Conservation (phyloP, 129 eudicot genomes). For the Arctium lappa region DNA sequence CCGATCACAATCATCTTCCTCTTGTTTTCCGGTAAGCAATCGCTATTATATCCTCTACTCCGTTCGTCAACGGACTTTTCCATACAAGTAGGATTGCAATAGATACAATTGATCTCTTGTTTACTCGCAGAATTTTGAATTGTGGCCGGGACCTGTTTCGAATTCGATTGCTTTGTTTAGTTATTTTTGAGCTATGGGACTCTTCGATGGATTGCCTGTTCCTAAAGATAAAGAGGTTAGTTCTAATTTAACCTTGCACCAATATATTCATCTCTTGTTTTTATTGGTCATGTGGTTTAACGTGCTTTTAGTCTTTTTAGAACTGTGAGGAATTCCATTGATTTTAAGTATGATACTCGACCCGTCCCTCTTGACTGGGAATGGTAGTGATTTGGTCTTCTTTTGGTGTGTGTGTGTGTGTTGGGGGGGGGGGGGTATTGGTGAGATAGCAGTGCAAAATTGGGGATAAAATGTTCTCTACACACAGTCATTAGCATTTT, state of each 20-base stretch:
- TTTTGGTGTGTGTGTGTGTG: not conserved
- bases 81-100: constrained; percentile 15
- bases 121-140: constrained; percentile 31
- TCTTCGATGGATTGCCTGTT: constrained; percentile 85
- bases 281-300: not conserved
- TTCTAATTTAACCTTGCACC: not conserved
- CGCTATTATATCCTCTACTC: constrained; percentile 6
- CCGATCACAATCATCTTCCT: constrained; percentile 24
- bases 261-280: not conserved
- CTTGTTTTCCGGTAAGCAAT: constrained; percentile 22
- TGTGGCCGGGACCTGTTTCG: not conserved
- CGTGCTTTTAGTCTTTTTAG: not conserved
- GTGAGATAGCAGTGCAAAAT: not conserved
- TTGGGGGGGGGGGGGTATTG: not conserved
- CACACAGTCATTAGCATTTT: not conserved
- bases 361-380: not conserved
- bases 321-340: not conserved
- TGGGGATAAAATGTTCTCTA: not conserved
- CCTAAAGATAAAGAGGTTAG: constrained; percentile 79
- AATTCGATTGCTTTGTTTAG: constrained; percentile 16
- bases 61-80: not conserved
- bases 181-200: constrained; percentile 55
- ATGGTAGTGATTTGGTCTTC: not conserved
- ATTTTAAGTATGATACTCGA: not conserved
- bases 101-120: constrained; percentile 14